Evolutionary conservation across 176 grass and related monocot species (phyloP).

Genomic region (Alopecurus myosuroides): DNA sequence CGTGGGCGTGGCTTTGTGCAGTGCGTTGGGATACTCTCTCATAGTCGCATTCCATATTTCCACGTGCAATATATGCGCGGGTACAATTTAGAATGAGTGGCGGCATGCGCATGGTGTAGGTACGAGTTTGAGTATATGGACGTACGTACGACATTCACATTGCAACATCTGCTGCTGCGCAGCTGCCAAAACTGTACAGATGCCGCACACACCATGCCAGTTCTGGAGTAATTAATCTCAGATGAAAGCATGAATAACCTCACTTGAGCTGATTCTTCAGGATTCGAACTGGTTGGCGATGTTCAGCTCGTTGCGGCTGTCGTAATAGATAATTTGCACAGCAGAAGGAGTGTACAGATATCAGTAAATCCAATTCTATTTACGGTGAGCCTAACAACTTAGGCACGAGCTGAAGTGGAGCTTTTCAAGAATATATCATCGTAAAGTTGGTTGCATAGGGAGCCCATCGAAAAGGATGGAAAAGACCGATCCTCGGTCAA

Average conservation of each 20-base stretch:
- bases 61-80: conserved; percentile 4
- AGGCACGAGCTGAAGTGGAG: too few species aligned
- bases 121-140: neutral
- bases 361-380: neutral
- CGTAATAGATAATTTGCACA: too few species aligned
- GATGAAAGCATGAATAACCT: neutral
- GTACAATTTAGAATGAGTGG: neutral
- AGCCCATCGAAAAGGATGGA: neutral
- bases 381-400: too few species aligned
- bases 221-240: neutral
- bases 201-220: neutral
- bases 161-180: neutral
- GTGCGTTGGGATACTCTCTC: neutral
- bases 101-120: neutral
- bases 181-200: conserved; percentile 16
- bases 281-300: too few species aligned
- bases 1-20: neutral
- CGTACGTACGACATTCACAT: neutral
- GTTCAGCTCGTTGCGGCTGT: neutral
- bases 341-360: too few species aligned
- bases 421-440: neutral
- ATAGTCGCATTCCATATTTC: neutral
- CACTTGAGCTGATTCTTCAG: neutral
- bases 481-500: neutral
- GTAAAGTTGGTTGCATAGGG: neutral